A percentile compares a stretch with the other conserved stretches of the same genome.
These are phyloP conservation scores for Amphirosellinia nigrospora DNA, from an alignment of 495 filamentous ascomycete genomes.

Conservation along the genomic window DNA sequence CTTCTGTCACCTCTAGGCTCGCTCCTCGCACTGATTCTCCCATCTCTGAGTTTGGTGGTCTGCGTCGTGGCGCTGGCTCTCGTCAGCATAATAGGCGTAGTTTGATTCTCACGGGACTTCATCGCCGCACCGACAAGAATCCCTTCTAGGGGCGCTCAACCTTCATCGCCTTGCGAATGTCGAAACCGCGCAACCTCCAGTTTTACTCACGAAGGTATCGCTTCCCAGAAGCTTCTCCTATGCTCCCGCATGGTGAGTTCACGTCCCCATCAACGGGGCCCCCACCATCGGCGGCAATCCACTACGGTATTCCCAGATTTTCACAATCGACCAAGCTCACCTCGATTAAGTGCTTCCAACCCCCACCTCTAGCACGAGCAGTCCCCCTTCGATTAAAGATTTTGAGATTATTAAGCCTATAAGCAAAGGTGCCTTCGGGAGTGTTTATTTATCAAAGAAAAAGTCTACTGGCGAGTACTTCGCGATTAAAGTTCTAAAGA, in stretches of 20 bases:
- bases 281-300: constrained; percentile 89
- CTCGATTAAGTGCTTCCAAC: constrained; percentile 76
- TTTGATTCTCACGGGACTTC: constrained; percentile 73
- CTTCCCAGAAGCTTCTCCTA: constrained; percentile 91
- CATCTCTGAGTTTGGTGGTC: constrained; percentile 76
- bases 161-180: constrained; percentile 87
- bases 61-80: constrained; percentile 71
- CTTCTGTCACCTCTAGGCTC: constrained; percentile 70
- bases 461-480: constrained; percentile 98
- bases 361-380: constrained; percentile 75
- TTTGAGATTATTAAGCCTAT: constrained; percentile 99
- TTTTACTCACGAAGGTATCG: constrained; percentile 74
- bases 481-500: constrained; percentile 97
- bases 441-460: constrained; percentile 97
- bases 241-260: constrained; percentile 80
- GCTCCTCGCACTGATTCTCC: constrained; percentile 83
- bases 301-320: constrained; percentile 81
- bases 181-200: constrained; percentile 78
- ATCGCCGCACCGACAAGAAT: constrained; percentile 83
- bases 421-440: constrained; percentile 98
- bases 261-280: constrained; percentile 66
- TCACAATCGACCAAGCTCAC: constrained; percentile 74
- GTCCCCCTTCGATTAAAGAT: constrained; percentile 96
- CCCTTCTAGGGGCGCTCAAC: constrained; percentile 72
- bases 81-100: constrained; percentile 83